Conservation (phyloP, 768 basidiomycete genomes). For the Rhizopogon vinicolor region DNA sequence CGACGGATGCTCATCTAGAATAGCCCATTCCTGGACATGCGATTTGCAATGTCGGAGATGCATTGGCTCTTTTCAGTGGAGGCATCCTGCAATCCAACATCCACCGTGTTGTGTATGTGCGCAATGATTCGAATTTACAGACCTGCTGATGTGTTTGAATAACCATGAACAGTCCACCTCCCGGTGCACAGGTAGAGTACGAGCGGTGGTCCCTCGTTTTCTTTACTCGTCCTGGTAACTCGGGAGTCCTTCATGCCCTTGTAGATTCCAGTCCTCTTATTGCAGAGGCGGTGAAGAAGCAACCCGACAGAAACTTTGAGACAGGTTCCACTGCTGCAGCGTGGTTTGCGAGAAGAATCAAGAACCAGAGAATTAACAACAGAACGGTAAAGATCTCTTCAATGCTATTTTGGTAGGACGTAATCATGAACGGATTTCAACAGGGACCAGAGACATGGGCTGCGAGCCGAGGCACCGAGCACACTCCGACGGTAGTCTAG, state of each 20-base stretch:
- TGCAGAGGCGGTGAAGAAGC: constrained; percentile 33
- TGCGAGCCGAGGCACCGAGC: constrained; percentile 26
- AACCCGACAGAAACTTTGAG: constrained; percentile 33
- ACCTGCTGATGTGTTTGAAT: background rate
- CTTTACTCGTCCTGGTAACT: constrained; percentile 60
- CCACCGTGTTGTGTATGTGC: constrained; percentile 47
- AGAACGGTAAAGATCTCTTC: constrained; percentile 28
- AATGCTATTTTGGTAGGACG: too few relatives aligned
- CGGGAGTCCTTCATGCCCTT: constrained; percentile 45
- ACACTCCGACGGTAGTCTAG: constrained; percentile 10
- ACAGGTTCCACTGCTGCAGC: constrained; percentile 32
- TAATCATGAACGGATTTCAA: background rate
- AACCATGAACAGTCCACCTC: constrained; percentile 35
- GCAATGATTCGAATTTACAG: background rate
- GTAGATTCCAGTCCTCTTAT: constrained; percentile 47
- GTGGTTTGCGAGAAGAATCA: constrained; percentile 39
- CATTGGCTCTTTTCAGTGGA: constrained; percentile 56
- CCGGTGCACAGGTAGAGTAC: constrained; percentile 45
- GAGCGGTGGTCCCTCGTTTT: constrained; percentile 67
- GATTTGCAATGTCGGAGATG: constrained; percentile 61
- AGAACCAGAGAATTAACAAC: constrained; percentile 37
- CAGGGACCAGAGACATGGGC: constrained; percentile 28
- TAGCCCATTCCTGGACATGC: constrained; percentile 53
- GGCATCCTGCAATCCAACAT: constrained; percentile 61
- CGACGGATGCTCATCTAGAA: too few relatives aligned